These are phyloP conservation scores for Fusarium tricinctum DNA, from an alignment of 2,329 filamentous ascomycete species.

Conservation along the genomic window DNA sequence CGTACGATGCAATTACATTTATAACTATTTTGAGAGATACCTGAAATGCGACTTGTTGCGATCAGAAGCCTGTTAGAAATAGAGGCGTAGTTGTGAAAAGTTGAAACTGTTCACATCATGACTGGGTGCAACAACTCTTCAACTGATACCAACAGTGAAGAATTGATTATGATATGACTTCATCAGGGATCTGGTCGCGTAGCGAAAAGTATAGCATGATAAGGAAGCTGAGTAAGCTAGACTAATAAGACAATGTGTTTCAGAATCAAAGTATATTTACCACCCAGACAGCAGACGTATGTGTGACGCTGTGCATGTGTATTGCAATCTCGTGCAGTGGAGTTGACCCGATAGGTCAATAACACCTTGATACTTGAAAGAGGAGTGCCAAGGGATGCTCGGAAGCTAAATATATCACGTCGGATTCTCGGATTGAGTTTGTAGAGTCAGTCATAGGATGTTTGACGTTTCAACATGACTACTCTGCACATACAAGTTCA, in stretches of 20 bases:
- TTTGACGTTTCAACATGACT: slow-evolving; percentile 16
- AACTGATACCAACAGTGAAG: too few relatives aligned
- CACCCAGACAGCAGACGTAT: slow-evolving; percentile 5
- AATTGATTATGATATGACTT: too few relatives aligned
- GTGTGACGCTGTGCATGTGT: slow-evolving; percentile 2
- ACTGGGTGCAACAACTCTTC: too few relatives aligned
- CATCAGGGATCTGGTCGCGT: too few relatives aligned
- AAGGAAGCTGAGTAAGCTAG: background rate
- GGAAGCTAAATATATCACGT: background rate
- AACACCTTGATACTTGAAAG: background rate
- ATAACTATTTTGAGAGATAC: slow-evolving; percentile 3
- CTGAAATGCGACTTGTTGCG: slow-evolving; percentile 5
- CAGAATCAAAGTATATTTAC: slow-evolving; percentile 21
- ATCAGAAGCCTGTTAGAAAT: background rate
- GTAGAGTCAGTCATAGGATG: slow-evolving; percentile 12
- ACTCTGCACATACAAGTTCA: background rate
- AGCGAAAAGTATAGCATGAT: background rate
- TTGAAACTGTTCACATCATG: too few relatives aligned
- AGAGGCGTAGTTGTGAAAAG: too few relatives aligned
- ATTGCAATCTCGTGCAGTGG: slow-evolving; percentile 9
- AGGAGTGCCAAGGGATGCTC: background rate
- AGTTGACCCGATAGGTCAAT: slow-evolving; percentile 26
- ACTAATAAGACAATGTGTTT: slow-evolving; percentile 13
- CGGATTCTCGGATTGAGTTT: background rate
- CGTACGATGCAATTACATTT: background rate